Evolutionary conservation across 2,329 filamentous ascomycete species (phyloP).

Genomic region (Diaporthe aspalathi): DNA sequence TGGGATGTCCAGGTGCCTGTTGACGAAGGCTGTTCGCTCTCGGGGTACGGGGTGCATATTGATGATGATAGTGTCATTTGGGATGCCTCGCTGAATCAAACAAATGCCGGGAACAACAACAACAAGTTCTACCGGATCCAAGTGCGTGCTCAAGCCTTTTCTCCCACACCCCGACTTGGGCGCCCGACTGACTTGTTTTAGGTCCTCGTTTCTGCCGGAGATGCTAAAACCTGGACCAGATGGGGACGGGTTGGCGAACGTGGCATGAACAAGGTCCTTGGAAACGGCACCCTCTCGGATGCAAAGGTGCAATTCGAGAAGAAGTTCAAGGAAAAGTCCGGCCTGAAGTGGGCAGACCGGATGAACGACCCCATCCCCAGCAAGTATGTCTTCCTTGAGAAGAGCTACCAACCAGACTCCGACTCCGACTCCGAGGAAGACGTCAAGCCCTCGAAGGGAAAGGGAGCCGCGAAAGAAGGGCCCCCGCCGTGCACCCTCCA

Average conservation of each 20-base stretch:
- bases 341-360: conserved; percentile 66
- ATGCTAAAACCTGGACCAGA: conserved; percentile 76
- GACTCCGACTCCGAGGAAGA: conserved; percentile 70
- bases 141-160: conserved; percentile 52
- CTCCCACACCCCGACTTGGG: too few relatives aligned
- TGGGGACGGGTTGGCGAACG: conserved; percentile 82
- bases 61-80: conserved; percentile 75
- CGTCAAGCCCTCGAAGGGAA: conserved; percentile 48
- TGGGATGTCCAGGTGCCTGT: conserved; percentile 60
- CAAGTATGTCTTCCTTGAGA: conserved; percentile 85
- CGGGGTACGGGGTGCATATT: conserved; percentile 69
- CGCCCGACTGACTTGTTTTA: conserved; percentile 43
- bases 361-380: conserved; percentile 66
- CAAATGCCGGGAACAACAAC: conserved; percentile 77
- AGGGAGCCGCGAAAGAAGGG: conserved; percentile 47
- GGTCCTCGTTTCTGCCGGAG: conserved; percentile 53
- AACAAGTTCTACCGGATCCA: conserved; percentile 88
- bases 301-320: conserved; percentile 66
- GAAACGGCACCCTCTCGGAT: conserved; percentile 53
- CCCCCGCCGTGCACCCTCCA: conserved; percentile 67
- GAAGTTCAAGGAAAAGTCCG: conserved; percentile 73
- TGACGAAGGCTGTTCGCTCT: conserved; percentile 57
- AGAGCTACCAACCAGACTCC: conserved; percentile 77
- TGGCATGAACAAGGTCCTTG: conserved; percentile 61
- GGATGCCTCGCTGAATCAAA: conserved; percentile 84